Conservation (phyloP, 1,284 basidiomycete genomes). For the Somion occarium region DNA sequence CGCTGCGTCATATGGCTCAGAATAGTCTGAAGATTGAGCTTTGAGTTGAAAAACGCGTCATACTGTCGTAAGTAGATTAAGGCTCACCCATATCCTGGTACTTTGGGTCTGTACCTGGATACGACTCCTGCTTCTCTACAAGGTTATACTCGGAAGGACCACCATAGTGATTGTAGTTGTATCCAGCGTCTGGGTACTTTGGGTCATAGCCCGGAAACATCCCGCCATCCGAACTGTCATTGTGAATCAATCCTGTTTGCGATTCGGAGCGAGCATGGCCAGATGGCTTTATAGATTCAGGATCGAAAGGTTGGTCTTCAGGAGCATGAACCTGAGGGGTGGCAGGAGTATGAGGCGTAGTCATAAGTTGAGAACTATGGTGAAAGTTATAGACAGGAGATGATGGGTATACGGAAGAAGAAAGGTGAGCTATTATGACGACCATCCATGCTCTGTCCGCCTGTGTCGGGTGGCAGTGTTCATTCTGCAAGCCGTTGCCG, state of each 20-base stretch:
- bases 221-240: background rate
- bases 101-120: constrained; percentile 9
- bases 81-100: constrained; percentile 55
- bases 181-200: constrained; percentile 1
- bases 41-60: background rate
- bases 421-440: background rate
- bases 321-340: constrained; percentile 4
- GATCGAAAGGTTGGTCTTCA: constrained; percentile 16
- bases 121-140: background rate
- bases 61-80: background rate
- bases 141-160: constrained; percentile 6
- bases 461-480: background rate
- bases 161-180: constrained; percentile 1
- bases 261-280: constrained; percentile 6
- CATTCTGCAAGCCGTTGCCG: too few species aligned
- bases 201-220: constrained; percentile 1
- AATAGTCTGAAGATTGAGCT: constrained; percentile 43
- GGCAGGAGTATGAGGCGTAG: background rate
- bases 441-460: background rate
- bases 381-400: background rate
- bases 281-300: constrained; percentile 8
- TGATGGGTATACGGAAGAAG: background rate
- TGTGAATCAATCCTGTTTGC: background rate
- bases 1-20: constrained; percentile 40
- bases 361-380: constrained; percentile 2